Conservation (phyloP, 1,284 basidiomycete genomes). For the Golubevia pallescens region DNA sequence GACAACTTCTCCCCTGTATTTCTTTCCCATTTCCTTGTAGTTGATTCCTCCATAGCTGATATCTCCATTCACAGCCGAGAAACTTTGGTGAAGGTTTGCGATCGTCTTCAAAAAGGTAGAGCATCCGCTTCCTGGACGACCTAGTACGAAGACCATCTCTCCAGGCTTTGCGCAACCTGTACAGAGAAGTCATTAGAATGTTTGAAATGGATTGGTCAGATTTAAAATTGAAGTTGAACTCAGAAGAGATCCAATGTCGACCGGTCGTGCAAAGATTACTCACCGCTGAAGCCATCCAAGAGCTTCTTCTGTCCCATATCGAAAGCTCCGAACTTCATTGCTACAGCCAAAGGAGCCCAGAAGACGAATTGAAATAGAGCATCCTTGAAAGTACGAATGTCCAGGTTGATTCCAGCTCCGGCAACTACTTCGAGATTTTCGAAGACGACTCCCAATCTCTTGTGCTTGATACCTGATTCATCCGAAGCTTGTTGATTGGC, state of each 20-base stretch:
- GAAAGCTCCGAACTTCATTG: too few species aligned
- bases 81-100: conserved; percentile 74
- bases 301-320: too few species aligned
- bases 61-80: conserved; percentile 71
- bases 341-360: too few species aligned
- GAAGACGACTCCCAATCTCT: conserved; percentile 40
- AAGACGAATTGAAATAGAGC: too few species aligned
- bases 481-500: too few species aligned
- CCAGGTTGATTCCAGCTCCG: conserved; percentile 21
- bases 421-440: conserved; percentile 26
- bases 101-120: conserved; percentile 76
- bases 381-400: conserved; percentile 32
- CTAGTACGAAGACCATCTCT: conserved; percentile 71
- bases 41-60: conserved; percentile 74
- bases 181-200: conserved; percentile 7
- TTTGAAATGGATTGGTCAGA: too few species aligned
- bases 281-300: too few species aligned
- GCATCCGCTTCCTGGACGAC: conserved; percentile 81
- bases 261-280: too few species aligned
- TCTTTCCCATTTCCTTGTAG: conserved; percentile 33
- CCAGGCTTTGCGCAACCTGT: conserved; percentile 40
- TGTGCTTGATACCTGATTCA: conserved; percentile 23
- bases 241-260: too few species aligned
- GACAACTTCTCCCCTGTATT: conserved; percentile 44
- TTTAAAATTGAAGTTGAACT: too few species aligned